Percentiles rank a stretch among this genome's conserved stretches.
Conservation (phyloP, 176 grass and related monocot species). For the Oryza australiensis region DNA sequence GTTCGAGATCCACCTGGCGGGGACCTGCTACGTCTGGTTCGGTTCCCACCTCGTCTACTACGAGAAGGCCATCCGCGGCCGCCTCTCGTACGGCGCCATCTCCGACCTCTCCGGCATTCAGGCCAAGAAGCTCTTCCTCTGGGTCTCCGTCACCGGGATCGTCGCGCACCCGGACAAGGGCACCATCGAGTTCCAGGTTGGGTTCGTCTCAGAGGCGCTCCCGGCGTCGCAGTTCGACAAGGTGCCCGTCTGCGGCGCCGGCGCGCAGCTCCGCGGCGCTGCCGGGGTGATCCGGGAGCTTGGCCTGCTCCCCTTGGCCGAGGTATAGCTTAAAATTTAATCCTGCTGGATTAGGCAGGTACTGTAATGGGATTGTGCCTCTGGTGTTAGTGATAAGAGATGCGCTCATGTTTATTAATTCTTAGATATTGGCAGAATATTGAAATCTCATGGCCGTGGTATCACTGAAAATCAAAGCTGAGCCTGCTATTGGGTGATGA, state of each 20-base stretch:
- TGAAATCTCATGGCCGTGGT: background rate
- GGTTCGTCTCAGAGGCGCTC: constrained; percentile 55
- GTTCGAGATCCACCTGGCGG: constrained; percentile 66
- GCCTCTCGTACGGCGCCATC: constrained; percentile 57
- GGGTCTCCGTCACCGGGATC: constrained; percentile 65
- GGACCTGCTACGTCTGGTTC: constrained; percentile 75
- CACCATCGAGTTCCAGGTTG: constrained; percentile 63
- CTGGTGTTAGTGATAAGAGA: background rate
- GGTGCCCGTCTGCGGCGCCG: constrained; percentile 48
- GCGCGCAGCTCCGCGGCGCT: constrained; percentile 42
- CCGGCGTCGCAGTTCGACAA: constrained; percentile 47
- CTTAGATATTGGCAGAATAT: background rate
- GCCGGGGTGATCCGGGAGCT: constrained; percentile 60
- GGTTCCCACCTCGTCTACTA: constrained; percentile 64
- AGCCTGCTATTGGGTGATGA: background rate
- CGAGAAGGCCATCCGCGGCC: constrained; percentile 51
- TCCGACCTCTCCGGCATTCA: constrained; percentile 64
- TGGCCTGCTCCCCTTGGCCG: constrained; percentile 48
- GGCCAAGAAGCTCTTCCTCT: constrained; percentile 79
- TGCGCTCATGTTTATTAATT: constrained; percentile 4
- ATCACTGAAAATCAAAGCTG: background rate
- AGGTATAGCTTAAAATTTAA: constrained; percentile 35
- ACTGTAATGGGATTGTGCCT: background rate
- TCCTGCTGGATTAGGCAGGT: background rate
- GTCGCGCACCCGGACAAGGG: constrained; percentile 47